Conservation (phyloP, 192 early-diverging fungal genomes). For the Coemansia sp. region DNA sequence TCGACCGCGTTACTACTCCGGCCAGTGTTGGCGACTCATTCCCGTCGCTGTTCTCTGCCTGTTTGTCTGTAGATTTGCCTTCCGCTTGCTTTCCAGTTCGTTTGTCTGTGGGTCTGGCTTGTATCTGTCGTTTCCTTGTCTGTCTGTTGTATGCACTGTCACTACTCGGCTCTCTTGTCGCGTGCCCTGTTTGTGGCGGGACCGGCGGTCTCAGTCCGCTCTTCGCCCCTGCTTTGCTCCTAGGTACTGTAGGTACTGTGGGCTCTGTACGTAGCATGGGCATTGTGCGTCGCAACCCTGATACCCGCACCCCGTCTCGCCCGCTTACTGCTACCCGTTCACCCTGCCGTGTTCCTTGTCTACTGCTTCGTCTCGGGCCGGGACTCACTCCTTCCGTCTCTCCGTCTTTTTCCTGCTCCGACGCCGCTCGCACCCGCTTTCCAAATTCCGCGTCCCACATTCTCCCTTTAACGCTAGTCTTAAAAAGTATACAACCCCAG, state of each 20-base stretch:
- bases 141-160: too few relatives aligned
- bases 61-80: too few relatives aligned
- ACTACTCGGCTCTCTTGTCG: too few relatives aligned
- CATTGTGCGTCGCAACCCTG: not conserved
- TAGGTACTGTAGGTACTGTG: not conserved
- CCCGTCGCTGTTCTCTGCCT: not conserved
- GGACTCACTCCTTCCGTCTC: not conserved
- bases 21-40: slow-evolving; percentile 27
- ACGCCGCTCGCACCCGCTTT: slow-evolving; percentile 25
- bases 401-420: slow-evolving; percentile 1
- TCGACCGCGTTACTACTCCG: slow-evolving; percentile 42
- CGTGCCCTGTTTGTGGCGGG: slow-evolving; percentile 4
- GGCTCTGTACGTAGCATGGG: not conserved
- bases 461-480: not conserved
- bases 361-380: slow-evolving; percentile 1
- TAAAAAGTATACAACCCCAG: not conserved
- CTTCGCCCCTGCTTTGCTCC: not conserved
- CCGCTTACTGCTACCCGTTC: not conserved
- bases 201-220: not conserved
- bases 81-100: too few relatives aligned
- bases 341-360: not conserved
- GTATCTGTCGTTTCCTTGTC: too few relatives aligned
- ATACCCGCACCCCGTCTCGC: not conserved
- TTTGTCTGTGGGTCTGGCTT: too few relatives aligned
- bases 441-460: slow-evolving; percentile 37